These are phyloP conservation scores for Citrus reticulata DNA, from an alignment of 345 rosid genomes.

Conservation along the genomic window DNA sequence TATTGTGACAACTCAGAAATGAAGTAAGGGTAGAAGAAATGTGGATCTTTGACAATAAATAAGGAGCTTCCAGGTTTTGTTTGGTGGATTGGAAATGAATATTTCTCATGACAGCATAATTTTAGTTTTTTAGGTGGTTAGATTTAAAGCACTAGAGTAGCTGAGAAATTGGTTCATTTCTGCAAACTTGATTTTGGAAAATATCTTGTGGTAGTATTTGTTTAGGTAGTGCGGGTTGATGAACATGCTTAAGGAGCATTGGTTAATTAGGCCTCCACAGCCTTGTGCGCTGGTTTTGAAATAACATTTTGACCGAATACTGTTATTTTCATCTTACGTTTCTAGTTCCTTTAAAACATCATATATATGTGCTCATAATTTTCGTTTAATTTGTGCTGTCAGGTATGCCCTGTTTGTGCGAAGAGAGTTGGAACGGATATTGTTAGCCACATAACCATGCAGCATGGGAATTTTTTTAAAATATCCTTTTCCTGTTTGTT, in stretches of 20 bases:
- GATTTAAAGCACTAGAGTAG: not conserved
- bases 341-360: not conserved
- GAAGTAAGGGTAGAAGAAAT: not conserved
- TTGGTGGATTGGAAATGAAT: not conserved
- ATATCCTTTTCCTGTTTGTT: slow-evolving; percentile 52
- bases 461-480: slow-evolving; percentile 67
- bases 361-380: not conserved
- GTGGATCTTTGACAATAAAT: not conserved
- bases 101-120: not conserved
- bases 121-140: not conserved
- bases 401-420: slow-evolving; percentile 77
- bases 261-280: not conserved
- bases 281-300: not conserved
- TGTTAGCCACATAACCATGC: slow-evolving; percentile 68
- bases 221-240: not conserved
- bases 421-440: slow-evolving; percentile 69
- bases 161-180: not conserved
- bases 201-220: not conserved
- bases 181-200: not conserved
- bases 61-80: not conserved
- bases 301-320: not conserved
- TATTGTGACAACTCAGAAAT: not conserved
- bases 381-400: slow-evolving; percentile 28
- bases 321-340: not conserved
- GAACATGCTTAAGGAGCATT: not conserved